Percentiles rank a stretch among this genome's conserved stretches.
Conservation (phyloP, 192 early-diverging fungal species). For the Entophlyctis luteolus region DNA sequence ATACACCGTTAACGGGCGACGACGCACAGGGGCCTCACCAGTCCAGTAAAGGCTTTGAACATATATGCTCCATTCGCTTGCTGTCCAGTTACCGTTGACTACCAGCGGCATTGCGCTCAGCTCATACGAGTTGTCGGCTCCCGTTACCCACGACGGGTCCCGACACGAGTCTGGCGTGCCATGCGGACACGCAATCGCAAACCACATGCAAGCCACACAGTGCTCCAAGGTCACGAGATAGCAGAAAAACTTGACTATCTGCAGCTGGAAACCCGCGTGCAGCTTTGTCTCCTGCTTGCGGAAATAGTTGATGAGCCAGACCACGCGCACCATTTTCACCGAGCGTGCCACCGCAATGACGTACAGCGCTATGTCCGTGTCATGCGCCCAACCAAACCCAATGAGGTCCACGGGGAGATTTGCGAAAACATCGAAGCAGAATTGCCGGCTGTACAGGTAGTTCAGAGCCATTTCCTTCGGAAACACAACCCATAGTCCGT, state of each 20-base stretch:
- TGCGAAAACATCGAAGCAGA: constrained; percentile 42
- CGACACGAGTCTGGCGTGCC: constrained; percentile 23
- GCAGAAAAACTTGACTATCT: constrained; percentile 45
- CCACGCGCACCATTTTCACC: constrained; percentile 41
- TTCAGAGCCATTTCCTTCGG: constrained; percentile 52
- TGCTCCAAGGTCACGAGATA: constrained; percentile 42
- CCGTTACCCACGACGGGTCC: constrained; percentile 34
- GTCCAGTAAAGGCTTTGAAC: constrained; percentile 45
- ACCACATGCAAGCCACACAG: constrained; percentile 45
- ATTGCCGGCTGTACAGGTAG: constrained; percentile 41
- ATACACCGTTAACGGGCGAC: neutral
- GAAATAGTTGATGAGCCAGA: constrained; percentile 38
- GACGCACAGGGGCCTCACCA: constrained; percentile 17
- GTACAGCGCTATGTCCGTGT: constrained; percentile 18
- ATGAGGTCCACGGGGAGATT: constrained; percentile 47
- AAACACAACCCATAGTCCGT: constrained; percentile 54
- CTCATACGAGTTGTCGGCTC: neutral
- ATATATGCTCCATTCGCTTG: constrained; percentile 32
- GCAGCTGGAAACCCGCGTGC: constrained; percentile 39
- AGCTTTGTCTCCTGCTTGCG: constrained; percentile 42
- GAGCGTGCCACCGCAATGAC: constrained; percentile 30
- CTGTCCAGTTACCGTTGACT: neutral
- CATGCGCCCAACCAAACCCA: constrained; percentile 33
- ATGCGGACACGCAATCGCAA: constrained; percentile 39
- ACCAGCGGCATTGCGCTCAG: constrained; percentile 9